Base-by-base conservation (phyloP, 2,329 filamentous ascomycete genomes). In the Grosmannia serpens region DNA sequence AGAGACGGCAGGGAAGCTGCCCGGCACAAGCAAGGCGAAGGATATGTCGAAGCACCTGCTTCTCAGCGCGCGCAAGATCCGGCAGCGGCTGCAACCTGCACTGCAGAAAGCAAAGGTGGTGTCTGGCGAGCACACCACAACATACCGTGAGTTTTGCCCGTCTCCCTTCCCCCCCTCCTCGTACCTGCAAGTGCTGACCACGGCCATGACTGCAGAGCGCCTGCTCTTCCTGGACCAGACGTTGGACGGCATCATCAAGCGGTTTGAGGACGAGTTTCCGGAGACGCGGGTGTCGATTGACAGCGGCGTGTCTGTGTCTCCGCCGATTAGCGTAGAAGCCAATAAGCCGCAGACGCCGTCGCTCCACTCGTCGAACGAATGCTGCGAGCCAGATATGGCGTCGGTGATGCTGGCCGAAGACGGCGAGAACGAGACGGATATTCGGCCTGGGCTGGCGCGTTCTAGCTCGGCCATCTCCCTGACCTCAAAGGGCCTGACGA, bases 201-300 rank as follows among this genome's bases (percentile, higher is more conserved):
- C 5, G 20, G n/a, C 22, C 3, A 15, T n/a, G 41, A 2, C 4
- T 29, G 1, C 61, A 88, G 85, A 84, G 41, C 87, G 88, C 54
- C 81, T 97, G 24, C 77, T 87, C 50, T 96, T 96, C 80, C 81
- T 99, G 33, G 91, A 96, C 66, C 79, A 87, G 61, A 97, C 94
- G 0, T 78, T 99, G 11, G 81, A 91, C 66, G 86, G 87, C 64
- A 96, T 97, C 74, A 97, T 97, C 67, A 86, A 89, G 69, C 87
- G 94, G 31, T 99, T 97, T 69, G 94, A 97, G 70, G 88, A 95
- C 69, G 92, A 97, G 71, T 97, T 91, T 66, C 94, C 94, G 0
- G 92, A 97, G 68, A 95, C 89, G 0, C 84, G 89, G 41, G 76
- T 75, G 58, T 65, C 66, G 17, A 63, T 63, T 11, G 67, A 70